Evolutionary conservation across 1,284 basidiomycete species (phyloP).

Genomic region (Golubevia sp.): DNA sequence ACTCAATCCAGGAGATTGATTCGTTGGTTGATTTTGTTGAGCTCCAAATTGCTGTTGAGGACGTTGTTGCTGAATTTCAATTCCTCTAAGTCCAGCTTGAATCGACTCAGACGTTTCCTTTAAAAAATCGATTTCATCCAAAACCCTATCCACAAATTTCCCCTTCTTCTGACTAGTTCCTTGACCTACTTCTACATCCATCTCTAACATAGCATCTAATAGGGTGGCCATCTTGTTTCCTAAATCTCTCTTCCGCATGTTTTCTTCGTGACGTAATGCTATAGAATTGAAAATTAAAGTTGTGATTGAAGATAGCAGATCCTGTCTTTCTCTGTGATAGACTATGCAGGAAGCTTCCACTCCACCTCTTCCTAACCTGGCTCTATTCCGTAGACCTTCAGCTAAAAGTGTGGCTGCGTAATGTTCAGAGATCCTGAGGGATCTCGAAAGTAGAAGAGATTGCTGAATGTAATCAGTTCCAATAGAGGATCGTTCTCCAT

Average conservation of each 20-base stretch:
- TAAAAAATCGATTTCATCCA: slow-evolving; percentile 30
- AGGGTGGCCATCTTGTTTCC: slow-evolving; percentile 4
- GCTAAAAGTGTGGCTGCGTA: slow-evolving; percentile 57
- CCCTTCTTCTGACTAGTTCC: slow-evolving; percentile 8
- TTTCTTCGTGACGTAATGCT: background rate
- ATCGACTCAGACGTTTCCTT: slow-evolving; percentile 7
- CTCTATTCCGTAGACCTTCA: slow-evolving; percentile 38
- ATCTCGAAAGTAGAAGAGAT: slow-evolving; percentile 41
- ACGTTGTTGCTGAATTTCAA: slow-evolving; percentile 21
- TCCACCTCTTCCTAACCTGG: slow-evolving; percentile 46
- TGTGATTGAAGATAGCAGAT: slow-evolving; percentile 45
- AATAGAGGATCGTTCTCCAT: slow-evolving; percentile 36
- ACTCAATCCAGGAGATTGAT: slow-evolving; percentile 18
- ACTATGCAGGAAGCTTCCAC: slow-evolving; percentile 52
- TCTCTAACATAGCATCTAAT: slow-evolving; percentile 1
- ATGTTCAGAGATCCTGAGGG: slow-evolving; percentile 46
- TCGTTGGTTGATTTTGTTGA: slow-evolving; percentile 10
- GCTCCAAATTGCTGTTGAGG: slow-evolving; percentile 22
- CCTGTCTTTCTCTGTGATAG: slow-evolving; percentile 50
- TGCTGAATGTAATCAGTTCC: slow-evolving; percentile 55
- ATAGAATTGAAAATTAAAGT: slow-evolving; percentile 20
- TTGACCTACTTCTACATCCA: background rate
- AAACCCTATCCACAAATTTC: slow-evolving; percentile 5
- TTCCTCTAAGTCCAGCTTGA: slow-evolving; percentile 21
- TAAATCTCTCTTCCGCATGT: background rate